Conservation (phyloP, 2,329 filamentous ascomycete genomes). For the Arthrobotrys pseudoclavata region DNA sequence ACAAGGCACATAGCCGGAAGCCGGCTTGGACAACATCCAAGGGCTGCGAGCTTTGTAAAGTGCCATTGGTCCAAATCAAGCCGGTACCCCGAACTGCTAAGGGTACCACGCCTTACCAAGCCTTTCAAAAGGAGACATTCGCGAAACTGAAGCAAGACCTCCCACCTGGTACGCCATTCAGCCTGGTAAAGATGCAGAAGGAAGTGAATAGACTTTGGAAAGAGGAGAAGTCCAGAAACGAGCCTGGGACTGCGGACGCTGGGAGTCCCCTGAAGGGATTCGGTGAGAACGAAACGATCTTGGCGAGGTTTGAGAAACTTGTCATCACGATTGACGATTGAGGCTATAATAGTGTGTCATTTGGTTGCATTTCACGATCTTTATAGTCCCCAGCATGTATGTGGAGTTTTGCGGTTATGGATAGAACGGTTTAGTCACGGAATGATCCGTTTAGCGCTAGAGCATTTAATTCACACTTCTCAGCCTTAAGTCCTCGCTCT, state of each 20-base stretch:
- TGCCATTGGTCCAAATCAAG: constrained; percentile 50
- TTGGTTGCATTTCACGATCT: background rate
- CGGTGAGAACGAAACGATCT: constrained; percentile 8
- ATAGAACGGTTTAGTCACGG: background rate
- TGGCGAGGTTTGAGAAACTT: constrained; percentile 36
- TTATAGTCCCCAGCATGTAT: background rate
- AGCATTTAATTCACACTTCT: background rate
- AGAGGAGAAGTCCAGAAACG: constrained; percentile 28
- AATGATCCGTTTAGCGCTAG: background rate
- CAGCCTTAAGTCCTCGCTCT: background rate
- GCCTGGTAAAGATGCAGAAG: constrained; percentile 44
- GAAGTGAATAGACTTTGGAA: constrained; percentile 47
- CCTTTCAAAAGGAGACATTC: constrained; percentile 56
- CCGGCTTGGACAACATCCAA: constrained; percentile 49
- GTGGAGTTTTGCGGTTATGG: background rate
- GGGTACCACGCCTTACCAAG: constrained; percentile 38
- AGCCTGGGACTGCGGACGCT: background rate
- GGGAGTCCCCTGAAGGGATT: constrained; percentile 19
- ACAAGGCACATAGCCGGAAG: constrained; percentile 46
- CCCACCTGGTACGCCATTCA: constrained; percentile 52
- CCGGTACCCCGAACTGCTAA: constrained; percentile 49
- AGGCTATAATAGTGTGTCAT: background rate
- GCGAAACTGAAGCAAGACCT: constrained; percentile 43
- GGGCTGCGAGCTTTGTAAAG: constrained; percentile 41
- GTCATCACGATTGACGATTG: constrained; percentile 51